Base-by-base conservation (phyloP, 2,329 filamentous ascomycete species). In the Epichloe uncinata region DNA sequence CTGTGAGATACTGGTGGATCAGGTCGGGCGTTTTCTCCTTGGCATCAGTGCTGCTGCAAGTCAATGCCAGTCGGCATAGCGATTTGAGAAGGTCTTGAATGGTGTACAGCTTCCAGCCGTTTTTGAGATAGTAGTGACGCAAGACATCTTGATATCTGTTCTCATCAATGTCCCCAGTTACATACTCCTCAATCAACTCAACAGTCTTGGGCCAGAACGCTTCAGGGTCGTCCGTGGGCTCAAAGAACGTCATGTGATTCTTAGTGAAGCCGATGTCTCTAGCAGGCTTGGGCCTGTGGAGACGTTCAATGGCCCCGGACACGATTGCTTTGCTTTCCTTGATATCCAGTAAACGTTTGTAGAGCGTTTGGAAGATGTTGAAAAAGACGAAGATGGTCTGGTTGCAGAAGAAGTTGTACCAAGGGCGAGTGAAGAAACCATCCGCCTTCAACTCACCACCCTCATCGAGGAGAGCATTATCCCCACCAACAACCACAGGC, bases 11-110 rank as follows among this genome's bases (percentile, higher is more conserved):
- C 47, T 94, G 79, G 54, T 87, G 82, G 58, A 94, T 84, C 52
- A 98, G 85, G 53, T 97, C 90, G 5, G 85, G 81, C 37, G 87
- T 95, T 75, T 93, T 95, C 63, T 98, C 93, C 69, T 95, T 95
- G 44, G 80, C 77, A 59, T 98, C 93, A 3, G 80, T 80, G 60
- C 82, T 89, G 61, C 90, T 86, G 64, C 95, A 89, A n/a, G 79
- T 79, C 16, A 89, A 75, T 22, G 85, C 88, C 52, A 90, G 84
- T 51, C 89, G 85, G 52, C 85, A 84, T 38, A 96, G 78, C 1
- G 84, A 84, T 61, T 82, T 82, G 48, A 97, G 78, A 33, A 96
- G 80, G 63, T 95, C 90, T 61, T 94, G 87, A 55, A 97, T 82
- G 4, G 87, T 90, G 70, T 97, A 98, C 38, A 97, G 70, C 60